These are phyloP conservation scores for Pseudocercospora ulei DNA, from an alignment of 2,329 filamentous ascomycete genomes.

Conservation along the genomic window DNA sequence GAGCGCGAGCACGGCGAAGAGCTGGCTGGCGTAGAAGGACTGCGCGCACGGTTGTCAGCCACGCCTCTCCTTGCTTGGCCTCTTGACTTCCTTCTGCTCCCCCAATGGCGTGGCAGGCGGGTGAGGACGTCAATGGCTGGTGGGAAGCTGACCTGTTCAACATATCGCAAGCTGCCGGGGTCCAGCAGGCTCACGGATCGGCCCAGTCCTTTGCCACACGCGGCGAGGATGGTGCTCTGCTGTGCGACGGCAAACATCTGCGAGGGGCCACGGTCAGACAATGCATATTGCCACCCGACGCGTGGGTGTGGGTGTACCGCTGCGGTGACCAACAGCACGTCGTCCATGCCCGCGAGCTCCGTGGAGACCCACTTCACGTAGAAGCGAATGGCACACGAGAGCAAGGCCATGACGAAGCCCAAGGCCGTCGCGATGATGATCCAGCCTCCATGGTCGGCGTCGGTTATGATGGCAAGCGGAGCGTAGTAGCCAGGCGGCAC, in stretches of 20 bases:
- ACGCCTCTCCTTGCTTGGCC: no score
- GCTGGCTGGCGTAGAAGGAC: conserved; percentile 20
- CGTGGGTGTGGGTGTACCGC: no score
- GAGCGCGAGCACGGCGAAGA: conserved; percentile 16
- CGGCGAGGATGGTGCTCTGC: conserved; percentile 15
- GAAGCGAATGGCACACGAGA: conserved; percentile 16
- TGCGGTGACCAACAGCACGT: conserved; percentile 14
- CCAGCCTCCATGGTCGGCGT: conserved; percentile 36
- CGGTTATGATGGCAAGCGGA: conserved; percentile 17
- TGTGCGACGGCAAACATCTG: conserved; percentile 15
- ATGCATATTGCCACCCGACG: no score
- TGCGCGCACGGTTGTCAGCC: no score
- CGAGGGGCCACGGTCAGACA: neutral
- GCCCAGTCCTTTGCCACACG: conserved; percentile 19
- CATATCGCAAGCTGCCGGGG: conserved; percentile 3
- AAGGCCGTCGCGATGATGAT: conserved; percentile 28
- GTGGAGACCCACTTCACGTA: conserved; percentile 16
- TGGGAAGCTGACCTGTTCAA: conserved; percentile 10
- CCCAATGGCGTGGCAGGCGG: no score
- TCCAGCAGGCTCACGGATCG: conserved; percentile 13
- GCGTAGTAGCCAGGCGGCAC: conserved; percentile 22
- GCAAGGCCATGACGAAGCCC: conserved; percentile 16
- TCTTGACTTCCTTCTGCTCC: no score
- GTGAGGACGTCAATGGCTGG: no score
- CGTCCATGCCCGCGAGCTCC: conserved; percentile 17